phyloP scores from a whole-genome alignment of 2,329 filamentous ascomycete species.

The Chaetomiaceae sp. region DNA sequence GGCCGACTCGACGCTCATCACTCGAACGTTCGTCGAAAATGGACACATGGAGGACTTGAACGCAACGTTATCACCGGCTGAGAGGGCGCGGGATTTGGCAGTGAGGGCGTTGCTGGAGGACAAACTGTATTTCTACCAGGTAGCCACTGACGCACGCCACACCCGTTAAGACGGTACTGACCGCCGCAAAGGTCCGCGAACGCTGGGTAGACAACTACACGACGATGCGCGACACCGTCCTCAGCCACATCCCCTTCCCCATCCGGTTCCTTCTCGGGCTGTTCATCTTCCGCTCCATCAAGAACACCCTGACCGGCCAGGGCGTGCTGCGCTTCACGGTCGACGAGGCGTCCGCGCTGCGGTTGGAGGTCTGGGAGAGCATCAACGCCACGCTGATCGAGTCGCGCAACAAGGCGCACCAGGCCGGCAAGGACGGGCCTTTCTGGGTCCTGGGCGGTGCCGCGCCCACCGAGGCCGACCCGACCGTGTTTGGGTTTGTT shows the following conservation, averaged over 20 bases:
- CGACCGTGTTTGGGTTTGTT: conserved; percentile 55
- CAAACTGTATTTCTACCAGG: conserved; percentile 53
- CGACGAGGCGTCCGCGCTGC: conserved; percentile 45
- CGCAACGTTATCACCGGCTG: conserved; percentile 33
- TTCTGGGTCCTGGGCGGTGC: conserved; percentile 57
- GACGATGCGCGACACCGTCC: conserved; percentile 49
- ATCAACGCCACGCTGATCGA: conserved; percentile 43
- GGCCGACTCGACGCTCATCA: conserved; percentile 54
- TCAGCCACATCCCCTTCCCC: conserved; percentile 48
- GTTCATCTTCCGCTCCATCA: conserved; percentile 42
- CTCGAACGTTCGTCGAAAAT: conserved; percentile 39
- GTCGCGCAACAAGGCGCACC: conserved; percentile 26
- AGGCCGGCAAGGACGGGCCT: conserved; percentile 29
- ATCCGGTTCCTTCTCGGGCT: conserved; percentile 48
- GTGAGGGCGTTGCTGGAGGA: conserved; percentile 56
- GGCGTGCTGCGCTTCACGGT: conserved; percentile 48
- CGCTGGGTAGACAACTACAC: conserved; percentile 58
- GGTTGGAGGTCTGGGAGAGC: conserved; percentile 50
- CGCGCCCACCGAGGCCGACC: conserved; percentile 54
- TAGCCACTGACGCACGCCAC: not conserved
- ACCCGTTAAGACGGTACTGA: no score
- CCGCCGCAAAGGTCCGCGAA: conserved; percentile 41
- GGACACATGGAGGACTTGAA: conserved; percentile 48
- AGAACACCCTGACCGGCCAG: conserved; percentile 49
- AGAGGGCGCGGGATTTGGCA: conserved; percentile 47